These are phyloP conservation scores for Coemansia sp. DNA, from an alignment of 371 early-diverging fungal species.

Conservation along the genomic window DNA sequence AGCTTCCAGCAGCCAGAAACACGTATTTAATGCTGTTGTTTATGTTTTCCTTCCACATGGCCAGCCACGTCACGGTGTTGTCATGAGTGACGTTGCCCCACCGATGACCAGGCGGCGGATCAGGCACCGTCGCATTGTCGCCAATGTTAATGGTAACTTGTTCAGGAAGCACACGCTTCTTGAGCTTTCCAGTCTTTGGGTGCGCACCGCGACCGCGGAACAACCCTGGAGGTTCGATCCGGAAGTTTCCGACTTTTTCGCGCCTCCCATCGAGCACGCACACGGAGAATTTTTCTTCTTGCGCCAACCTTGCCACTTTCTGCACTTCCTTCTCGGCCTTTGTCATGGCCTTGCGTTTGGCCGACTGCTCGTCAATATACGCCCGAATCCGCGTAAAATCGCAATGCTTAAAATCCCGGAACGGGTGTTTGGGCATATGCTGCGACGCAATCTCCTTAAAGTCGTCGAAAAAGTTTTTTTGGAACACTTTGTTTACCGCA, in stretches of 20 bases:
- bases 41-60: constrained; percentile 97
- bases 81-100: constrained; percentile 91
- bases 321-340: constrained; percentile 86
- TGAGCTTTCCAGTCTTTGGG: constrained; percentile 90
- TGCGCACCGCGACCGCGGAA: constrained; percentile 97
- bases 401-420: constrained; percentile 80
- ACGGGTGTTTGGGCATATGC: constrained; percentile 64
- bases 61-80: constrained; percentile 93
- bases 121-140: constrained; percentile 73
- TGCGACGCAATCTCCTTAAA: constrained; percentile 67
- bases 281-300: constrained; percentile 77
- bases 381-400: constrained; percentile 87
- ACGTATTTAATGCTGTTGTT: constrained; percentile 91
- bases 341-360: constrained; percentile 77
- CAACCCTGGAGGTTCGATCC: constrained; percentile 95
- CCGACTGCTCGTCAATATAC: constrained; percentile 74
- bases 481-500: constrained; percentile 80
- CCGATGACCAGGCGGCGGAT: constrained; percentile 82
- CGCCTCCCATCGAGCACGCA: constrained; percentile 85
- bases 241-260: constrained; percentile 96
- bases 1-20: constrained; percentile 86
- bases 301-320: constrained; percentile 65
- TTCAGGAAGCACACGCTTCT: constrained; percentile 87
- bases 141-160: constrained; percentile 93
- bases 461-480: constrained; percentile 90